Conservation (phyloP, 352 stramenopile genomes). For the Globisporangium lucens region DNA sequence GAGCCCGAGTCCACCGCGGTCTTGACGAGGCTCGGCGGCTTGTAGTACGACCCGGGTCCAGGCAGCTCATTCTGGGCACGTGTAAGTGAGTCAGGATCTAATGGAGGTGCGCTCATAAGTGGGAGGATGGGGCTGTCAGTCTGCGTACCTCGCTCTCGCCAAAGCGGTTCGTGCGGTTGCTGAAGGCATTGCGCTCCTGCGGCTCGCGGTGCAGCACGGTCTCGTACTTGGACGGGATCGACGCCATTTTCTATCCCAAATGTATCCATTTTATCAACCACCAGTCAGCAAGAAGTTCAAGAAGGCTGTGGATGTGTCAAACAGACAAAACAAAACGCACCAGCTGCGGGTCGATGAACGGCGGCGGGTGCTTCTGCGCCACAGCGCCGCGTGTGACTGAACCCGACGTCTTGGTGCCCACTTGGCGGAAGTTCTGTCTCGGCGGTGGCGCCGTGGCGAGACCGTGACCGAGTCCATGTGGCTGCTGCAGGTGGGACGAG, state of each 20-base stretch:
- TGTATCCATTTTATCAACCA: no score
- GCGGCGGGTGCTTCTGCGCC: constrained; percentile 9
- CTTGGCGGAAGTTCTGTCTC: constrained; percentile 62
- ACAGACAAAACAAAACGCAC: constrained; percentile 14
- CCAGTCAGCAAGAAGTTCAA: constrained; percentile 4
- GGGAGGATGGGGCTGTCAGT: no score
- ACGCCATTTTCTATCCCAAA: constrained; percentile 41
- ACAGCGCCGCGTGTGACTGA: constrained; percentile 25
- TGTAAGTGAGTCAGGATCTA: no score
- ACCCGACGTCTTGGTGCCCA: constrained; percentile 46
- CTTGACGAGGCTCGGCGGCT: constrained; percentile 52
- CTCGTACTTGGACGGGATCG: constrained; percentile 81
- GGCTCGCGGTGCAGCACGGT: constrained; percentile 60
- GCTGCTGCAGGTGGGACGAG: background rate
- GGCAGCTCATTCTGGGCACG: constrained; percentile 57
- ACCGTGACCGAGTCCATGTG: constrained; percentile 2
- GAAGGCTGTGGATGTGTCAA: no score
- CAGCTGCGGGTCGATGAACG: constrained; percentile 19
- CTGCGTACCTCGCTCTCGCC: constrained; percentile 27
- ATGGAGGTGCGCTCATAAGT: no score
- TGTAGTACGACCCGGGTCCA: constrained; percentile 71
- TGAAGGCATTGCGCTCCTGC: constrained; percentile 63
- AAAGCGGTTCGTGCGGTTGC: constrained; percentile 65
- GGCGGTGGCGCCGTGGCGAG: constrained; percentile 7
- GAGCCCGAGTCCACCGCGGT: constrained; percentile 61